phyloP scores from a whole-genome alignment of 257 asterid species.

The Scutellaria baicalensis region DNA sequence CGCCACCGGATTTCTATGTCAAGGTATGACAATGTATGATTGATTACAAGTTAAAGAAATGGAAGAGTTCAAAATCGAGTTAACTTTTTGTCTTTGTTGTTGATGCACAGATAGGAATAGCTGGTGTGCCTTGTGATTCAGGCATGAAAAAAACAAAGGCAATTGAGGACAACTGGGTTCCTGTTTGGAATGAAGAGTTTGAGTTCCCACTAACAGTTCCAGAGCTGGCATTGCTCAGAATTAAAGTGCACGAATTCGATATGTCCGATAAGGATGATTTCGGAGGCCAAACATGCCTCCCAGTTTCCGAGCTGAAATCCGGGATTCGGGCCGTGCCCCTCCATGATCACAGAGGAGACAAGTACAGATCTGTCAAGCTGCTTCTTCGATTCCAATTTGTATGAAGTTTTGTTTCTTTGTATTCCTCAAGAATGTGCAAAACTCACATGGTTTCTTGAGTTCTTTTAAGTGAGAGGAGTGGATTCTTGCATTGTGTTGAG shows the following conservation, averaged over 20 bases:
- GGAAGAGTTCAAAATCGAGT: too few relatives aligned
- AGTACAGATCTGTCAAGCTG: slow-evolving; percentile 57
- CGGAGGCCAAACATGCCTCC: slow-evolving; percentile 86
- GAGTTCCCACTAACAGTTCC: slow-evolving; percentile 57
- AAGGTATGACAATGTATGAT: slow-evolving; percentile 41
- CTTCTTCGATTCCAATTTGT: slow-evolving; percentile 48
- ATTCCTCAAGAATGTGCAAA: too few relatives aligned
- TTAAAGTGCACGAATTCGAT: slow-evolving; percentile 82
- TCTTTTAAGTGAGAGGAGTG: too few relatives aligned
- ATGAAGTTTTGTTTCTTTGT: slow-evolving; percentile 4
- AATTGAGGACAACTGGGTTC: slow-evolving; percentile 70
- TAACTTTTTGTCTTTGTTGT: not conserved
- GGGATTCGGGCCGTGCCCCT: slow-evolving; percentile 68
- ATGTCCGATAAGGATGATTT: slow-evolving; percentile 70
- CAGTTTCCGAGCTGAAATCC: slow-evolving; percentile 60
- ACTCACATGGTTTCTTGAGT: not conserved
- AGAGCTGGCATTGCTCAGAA: slow-evolving; percentile 64
- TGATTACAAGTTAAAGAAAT: too few relatives aligned
- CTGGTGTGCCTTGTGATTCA: slow-evolving; percentile 63
- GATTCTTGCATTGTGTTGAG: too few relatives aligned
- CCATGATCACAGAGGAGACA: slow-evolving; percentile 53
- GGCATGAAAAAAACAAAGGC: slow-evolving; percentile 37
- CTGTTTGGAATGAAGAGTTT: slow-evolving; percentile 69
- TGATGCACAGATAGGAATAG: slow-evolving; percentile 54
- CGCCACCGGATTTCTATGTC: slow-evolving; percentile 85